Evolutionary conservation across 148 eudicot genomes (phyloP).

Genomic region (Rhododendron henanense): DNA sequence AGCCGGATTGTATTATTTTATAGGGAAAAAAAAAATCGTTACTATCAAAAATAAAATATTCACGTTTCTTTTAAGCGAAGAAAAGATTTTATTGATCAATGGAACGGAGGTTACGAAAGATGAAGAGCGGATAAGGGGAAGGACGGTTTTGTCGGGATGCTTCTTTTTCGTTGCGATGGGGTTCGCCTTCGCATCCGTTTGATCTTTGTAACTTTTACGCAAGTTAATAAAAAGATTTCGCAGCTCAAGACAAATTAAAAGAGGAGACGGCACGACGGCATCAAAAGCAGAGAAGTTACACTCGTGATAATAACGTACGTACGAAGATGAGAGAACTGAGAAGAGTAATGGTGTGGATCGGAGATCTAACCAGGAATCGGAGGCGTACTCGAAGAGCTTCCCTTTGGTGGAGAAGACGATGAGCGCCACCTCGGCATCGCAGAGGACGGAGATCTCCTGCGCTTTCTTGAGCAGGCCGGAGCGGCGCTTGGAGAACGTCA

Average conservation of each 20-base stretch:
- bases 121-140: too few relatives aligned
- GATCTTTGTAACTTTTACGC: not conserved
- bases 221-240: too few relatives aligned
- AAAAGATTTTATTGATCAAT: too few relatives aligned
- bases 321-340: not conserved
- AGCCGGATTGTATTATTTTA: not conserved
- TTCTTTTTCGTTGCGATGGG: not conserved
- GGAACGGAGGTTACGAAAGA: too few relatives aligned
- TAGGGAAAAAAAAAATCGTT: not conserved
- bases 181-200: not conserved
- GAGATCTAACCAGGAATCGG: slow-evolving; percentile 14
- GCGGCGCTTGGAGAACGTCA: slow-evolving; percentile 18
- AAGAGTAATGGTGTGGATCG: not conserved
- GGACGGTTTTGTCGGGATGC: too few relatives aligned
- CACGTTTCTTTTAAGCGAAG: too few relatives aligned
- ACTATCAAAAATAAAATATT: not conserved
- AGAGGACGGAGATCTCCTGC: slow-evolving; percentile 16
- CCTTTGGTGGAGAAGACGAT: slow-evolving; percentile 25
- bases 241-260: too few relatives aligned
- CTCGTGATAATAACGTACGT: too few relatives aligned
- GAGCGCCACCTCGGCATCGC: slow-evolving; percentile 23
- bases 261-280: not conserved
- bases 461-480: slow-evolving; percentile 18
- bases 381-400: slow-evolving; percentile 21
- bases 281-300: not conserved